Base-by-base conservation (phyloP, 2,329 filamentous ascomycete genomes). In the Clonostachys byssicola region DNA sequence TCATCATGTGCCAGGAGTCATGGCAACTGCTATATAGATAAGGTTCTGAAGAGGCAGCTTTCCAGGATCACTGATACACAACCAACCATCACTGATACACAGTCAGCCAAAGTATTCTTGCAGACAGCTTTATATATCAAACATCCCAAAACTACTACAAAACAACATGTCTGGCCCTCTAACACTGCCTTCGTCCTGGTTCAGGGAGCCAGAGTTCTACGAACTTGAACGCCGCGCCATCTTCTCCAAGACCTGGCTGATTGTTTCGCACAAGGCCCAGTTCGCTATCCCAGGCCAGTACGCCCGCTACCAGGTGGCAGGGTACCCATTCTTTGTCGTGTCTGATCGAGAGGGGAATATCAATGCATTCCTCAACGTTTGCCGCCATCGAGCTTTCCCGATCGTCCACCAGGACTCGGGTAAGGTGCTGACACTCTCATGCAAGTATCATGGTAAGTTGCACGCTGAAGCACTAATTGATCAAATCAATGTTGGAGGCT, bases 281-380 rank as follows among this genome's bases (percentile, higher is more conserved):
- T 43, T 49, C 43, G 18, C 23, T n/a, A 9, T 38, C 36, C 54
- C 68, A 6, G 81, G 81, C 5, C 76, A 82, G 57, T 85, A 75
- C 61, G 67, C 81, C 30, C 71, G 73, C 18, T 82, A 72, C 50
- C 68, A 74, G 13, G 60, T 80, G 6, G 77, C 78, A 6, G 78
- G 74, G 10, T 82, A 75, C 60, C 67, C 77, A 17, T 77, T 83
- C 58, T 64, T 83, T 53, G 60, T 83, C 10, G 65, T 71, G 44
- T 64, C 63, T 16, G 77, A 81, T 55, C 70, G 74, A 18, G 62
- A 73, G 8, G 72, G 72, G 7, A 68, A 71, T 7, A 73, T 83
- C 60, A 75, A 78, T 47, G 80, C 71, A 12, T 83, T 83, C 58
- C 81, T 84, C 63, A 84, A 84, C 55, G 69, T 83, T 34, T 84